Percentiles rank a stretch among this genome's conserved stretches.
These are phyloP conservation scores for Hortaea werneckii DNA, from an alignment of 2,329 filamentous ascomycete species.

Conservation along the genomic window DNA sequence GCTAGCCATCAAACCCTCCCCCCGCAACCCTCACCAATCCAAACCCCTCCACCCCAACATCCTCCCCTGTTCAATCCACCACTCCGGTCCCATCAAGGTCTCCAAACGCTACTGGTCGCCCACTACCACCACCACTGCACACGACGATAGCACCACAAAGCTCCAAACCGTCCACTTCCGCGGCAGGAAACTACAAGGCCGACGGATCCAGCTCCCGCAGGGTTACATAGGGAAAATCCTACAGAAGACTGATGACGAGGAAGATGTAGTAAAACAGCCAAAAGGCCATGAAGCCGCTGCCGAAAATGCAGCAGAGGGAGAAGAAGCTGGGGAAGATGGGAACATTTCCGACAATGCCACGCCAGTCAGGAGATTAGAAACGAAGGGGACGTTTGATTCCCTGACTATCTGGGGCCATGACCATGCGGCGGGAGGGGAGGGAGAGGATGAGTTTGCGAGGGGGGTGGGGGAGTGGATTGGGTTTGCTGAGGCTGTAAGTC, in stretches of 20 bases:
- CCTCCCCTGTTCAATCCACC: conserved; percentile 69
- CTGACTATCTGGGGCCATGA: conserved; percentile 83
- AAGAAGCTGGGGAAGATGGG: conserved; percentile 22
- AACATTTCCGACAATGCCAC: conserved; percentile 29
- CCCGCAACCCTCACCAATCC: too few species aligned
- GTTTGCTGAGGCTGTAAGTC: conserved; percentile 56
- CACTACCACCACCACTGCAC: conserved; percentile 6
- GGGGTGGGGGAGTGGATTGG: conserved; percentile 72
- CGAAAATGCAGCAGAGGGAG: background rate
- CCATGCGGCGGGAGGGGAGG: conserved; percentile 41
- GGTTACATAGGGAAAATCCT: conserved; percentile 46
- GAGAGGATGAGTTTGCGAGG: conserved; percentile 60
- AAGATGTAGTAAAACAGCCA: conserved; percentile 29
- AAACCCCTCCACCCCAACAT: conserved; percentile 51
- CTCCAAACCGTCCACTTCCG: conserved; percentile 55
- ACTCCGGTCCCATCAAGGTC: conserved; percentile 61
- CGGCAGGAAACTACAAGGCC: conserved; percentile 67
- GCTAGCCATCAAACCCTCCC: too few species aligned
- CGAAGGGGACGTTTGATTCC: conserved; percentile 60
- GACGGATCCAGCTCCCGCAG: conserved; percentile 55
- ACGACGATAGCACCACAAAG: conserved; percentile 3
- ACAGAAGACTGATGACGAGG: conserved; percentile 4
- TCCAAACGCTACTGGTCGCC: conserved; percentile 63
- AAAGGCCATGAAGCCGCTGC: conserved; percentile 21
- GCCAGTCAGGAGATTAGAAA: conserved; percentile 41